Percentiles rank a stretch among this genome's conserved stretches.
Evolutionary conservation across 2,329 filamentous ascomycete species (phyloP).

Genomic region (Fusarium palustre): DNA sequence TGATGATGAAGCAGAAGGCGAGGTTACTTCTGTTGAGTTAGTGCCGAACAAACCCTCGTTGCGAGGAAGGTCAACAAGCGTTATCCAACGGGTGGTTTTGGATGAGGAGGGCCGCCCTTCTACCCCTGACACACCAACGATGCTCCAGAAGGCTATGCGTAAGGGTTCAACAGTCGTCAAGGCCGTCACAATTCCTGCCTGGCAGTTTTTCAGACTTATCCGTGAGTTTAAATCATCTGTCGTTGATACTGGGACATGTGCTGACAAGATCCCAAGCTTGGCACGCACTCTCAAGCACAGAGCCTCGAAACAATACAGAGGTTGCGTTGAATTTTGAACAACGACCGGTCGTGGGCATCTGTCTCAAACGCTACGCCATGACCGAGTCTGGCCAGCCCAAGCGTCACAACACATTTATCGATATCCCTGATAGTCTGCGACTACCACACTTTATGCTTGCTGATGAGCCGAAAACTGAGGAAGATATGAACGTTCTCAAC

Average conservation of each 20-base stretch:
- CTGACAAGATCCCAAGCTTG: conserved; percentile 72
- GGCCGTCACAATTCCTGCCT: conserved; percentile 94
- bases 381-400: conserved; percentile 74
- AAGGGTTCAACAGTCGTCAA: conserved; percentile 69
- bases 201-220: conserved; percentile 96
- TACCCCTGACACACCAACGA: conserved; percentile 55
- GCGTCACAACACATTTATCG: conserved; percentile 84
- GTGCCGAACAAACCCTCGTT: conserved; percentile 50
- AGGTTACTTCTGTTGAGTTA: conserved; percentile 33
- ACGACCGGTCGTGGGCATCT: conserved; percentile 90
- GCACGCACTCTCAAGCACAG: conserved; percentile 73
- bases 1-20: conserved; percentile 33
- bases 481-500: conserved; percentile 72
- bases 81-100: conserved; percentile 70
- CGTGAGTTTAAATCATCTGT: conserved; percentile 66
- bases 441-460: conserved; percentile 88
- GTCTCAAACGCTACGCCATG: conserved; percentile 87
- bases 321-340: conserved; percentile 89
- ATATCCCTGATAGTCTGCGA: conserved; percentile 85
- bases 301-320: conserved; percentile 76
- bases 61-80: conserved; percentile 67
- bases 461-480: conserved; percentile 74
- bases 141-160: conserved; percentile 58
- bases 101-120: conserved; percentile 62
- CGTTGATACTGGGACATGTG: neutral